Base-by-base conservation (phyloP, 192 early-diverging fungal genomes). In the Dissophora globulifera region DNA sequence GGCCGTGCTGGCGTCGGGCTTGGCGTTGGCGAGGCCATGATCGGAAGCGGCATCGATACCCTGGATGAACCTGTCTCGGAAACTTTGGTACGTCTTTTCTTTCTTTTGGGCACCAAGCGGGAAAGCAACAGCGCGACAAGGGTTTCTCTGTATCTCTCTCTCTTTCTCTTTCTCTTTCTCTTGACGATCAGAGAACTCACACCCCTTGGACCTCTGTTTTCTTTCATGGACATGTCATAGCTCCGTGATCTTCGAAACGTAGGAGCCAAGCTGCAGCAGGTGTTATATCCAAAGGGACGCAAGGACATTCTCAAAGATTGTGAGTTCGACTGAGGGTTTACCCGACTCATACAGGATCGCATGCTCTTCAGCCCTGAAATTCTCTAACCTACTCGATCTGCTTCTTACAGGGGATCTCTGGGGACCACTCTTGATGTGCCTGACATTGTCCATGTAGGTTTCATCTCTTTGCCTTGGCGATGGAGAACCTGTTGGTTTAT, bases 391-490 rank as follows among this genome's bases (percentile, higher is more conserved):
- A n/a, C 65, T 82, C 15, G 26, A 68, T 27, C 66, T 51, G 79
- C 82, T 10, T 57, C 19, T 29, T 61, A 79, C 78, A 94, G 95
- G 96, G 95, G 92, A 97, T 80, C 82, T 96, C 11, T 98, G 96
- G 96, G 97, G 97, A 22, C 97, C 97, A 30, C 82, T 99, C 46
- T 84, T 99, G 57, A 90, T 99, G 61, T 99, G 97, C 59, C 83
- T 99, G 45, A 84, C 87, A 10, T 81, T 99, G 56, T 95, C 97
- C 1, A 87, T 96, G 91, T 93, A 84, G 58, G 86, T 81, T 15
- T 50, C n/a, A n/a, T n/a, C n/a, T n/a, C n/a, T n/a, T n/a, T n/a
- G n/a, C n/a, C n/a, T n/a, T n/a, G n/a, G n/a, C n/a, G n/a, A n/a
- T n/a, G n/a, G n/a, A n/a, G n/a, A n/a, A n/a, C n/a, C n/a, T n/a